Percentiles rank a stretch among this genome's conserved stretches.
Evolutionary conservation across 352 stramenopile genomes (phyloP).

Genomic region (Phytopythium vexans): DNA sequence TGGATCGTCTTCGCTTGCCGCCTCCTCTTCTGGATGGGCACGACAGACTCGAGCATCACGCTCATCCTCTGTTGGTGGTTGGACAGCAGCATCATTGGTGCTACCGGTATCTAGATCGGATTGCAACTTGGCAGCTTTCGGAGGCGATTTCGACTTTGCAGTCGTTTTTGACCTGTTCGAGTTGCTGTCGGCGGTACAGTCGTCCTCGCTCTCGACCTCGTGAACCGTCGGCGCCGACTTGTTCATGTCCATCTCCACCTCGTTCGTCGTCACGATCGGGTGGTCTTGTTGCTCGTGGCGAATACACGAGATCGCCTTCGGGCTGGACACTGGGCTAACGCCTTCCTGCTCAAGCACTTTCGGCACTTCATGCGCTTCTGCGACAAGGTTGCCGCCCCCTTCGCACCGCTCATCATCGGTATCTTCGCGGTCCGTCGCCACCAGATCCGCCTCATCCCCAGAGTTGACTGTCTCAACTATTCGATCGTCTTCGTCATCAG

Average conservation of each 20-base stretch:
- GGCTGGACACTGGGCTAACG: too few relatives aligned
- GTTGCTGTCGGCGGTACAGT: not conserved
- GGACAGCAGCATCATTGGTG: not conserved
- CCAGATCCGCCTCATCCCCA: not conserved
- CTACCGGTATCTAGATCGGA: not conserved
- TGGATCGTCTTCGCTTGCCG: constrained; percentile 1
- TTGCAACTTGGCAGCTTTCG: not conserved
- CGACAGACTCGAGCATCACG: not conserved
- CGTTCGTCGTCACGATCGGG: not conserved
- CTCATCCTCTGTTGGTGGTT: not conserved
- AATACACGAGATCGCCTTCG: too few relatives aligned
- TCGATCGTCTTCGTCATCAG: not conserved
- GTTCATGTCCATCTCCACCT: not conserved
- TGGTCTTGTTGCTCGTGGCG: not conserved
- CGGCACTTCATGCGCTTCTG: not conserved
- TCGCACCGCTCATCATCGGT: not conserved
- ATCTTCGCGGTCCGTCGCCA: constrained; percentile 3
- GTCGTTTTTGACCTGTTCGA: not conserved
- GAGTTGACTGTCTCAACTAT: not conserved
- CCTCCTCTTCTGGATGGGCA: not conserved
- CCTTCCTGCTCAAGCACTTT: not conserved
- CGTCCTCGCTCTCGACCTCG: constrained; percentile 14
- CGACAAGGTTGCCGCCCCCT: not conserved
- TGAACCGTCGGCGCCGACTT: not conserved
- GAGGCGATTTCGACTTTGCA: not conserved